Conservation (phyloP, 1,139 yeast species). For the Hyphopichia wangnamkhiaoensis region DNA sequence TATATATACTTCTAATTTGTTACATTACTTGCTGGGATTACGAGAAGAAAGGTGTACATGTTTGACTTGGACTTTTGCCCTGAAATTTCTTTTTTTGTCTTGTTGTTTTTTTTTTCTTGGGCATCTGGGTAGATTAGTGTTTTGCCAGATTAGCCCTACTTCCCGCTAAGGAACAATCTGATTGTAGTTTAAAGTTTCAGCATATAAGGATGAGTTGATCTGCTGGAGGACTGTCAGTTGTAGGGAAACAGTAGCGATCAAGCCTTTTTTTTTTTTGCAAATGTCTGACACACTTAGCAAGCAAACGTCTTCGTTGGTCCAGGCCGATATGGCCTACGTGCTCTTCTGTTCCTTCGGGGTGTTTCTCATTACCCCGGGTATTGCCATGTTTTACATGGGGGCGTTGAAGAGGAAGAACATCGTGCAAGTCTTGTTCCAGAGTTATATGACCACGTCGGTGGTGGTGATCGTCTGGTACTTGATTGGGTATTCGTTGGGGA, state of each 20-base stretch:
- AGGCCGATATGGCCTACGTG: constrained; percentile 38
- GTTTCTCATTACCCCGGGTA: constrained; percentile 45
- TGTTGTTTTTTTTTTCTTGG: background rate
- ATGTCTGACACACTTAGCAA: background rate
- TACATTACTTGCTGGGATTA: background rate
- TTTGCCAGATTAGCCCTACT: background rate
- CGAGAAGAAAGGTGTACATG: too few relatives aligned
- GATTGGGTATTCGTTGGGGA: constrained; percentile 45
- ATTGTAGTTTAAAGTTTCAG: too few relatives aligned
- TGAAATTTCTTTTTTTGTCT: background rate
- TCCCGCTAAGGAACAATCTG: background rate
- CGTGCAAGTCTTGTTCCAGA: constrained; percentile 40
- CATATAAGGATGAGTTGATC: too few relatives aligned
- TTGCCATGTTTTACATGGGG: constrained; percentile 46
- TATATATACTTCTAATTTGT: too few relatives aligned
- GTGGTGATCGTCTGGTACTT: constrained; percentile 44
- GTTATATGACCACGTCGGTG: constrained; percentile 39
- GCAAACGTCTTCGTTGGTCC: constrained; percentile 9
- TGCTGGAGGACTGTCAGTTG: too few relatives aligned
- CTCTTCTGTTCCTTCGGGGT: constrained; percentile 42
- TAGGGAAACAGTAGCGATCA: too few relatives aligned
- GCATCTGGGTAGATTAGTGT: background rate
- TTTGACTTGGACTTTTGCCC: too few relatives aligned
- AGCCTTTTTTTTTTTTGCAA: background rate
- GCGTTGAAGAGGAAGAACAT: constrained; percentile 35